phyloP scores from a whole-genome alignment of 768 basidiomycete species.

The Lactifluus rugatus region DNA sequence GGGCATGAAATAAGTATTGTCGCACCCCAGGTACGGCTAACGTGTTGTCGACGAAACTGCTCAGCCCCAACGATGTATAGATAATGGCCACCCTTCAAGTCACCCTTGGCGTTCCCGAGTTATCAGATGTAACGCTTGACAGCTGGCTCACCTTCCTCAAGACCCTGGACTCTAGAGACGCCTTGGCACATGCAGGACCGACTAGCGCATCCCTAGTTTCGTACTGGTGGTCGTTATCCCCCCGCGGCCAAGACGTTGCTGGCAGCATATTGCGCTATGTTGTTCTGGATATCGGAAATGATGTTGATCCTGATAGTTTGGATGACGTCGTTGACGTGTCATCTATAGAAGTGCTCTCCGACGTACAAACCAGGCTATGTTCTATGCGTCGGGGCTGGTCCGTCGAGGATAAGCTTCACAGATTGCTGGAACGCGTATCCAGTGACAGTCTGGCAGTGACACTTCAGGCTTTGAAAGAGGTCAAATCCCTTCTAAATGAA shows the following conservation, averaged over 20 bases:
- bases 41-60: background rate
- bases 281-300: constrained; percentile 49
- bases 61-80: constrained; percentile 33
- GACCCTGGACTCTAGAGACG: constrained; percentile 54
- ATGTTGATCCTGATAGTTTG: constrained; percentile 42
- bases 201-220: constrained; percentile 79
- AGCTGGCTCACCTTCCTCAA: constrained; percentile 75
- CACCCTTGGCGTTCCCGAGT: constrained; percentile 61
- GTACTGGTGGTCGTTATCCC: constrained; percentile 59
- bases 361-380: constrained; percentile 34
- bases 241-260: constrained; percentile 43
- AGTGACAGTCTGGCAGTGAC: constrained; percentile 79
- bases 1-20: constrained; percentile 65
- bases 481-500: constrained; percentile 52
- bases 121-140: constrained; percentile 68
- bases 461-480: constrained; percentile 61
- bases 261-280: constrained; percentile 57
- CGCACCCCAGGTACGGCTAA: constrained; percentile 65
- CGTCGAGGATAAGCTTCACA: constrained; percentile 44
- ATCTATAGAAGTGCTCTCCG: constrained; percentile 53
- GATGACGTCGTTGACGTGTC: constrained; percentile 76
- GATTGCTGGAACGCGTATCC: constrained; percentile 60
- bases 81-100: constrained; percentile 95
- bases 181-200: constrained; percentile 76
- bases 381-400: constrained; percentile 40